phyloP scores from a whole-genome alignment of 345 rosid species.

The Bruguiera gymnorhiza region DNA sequence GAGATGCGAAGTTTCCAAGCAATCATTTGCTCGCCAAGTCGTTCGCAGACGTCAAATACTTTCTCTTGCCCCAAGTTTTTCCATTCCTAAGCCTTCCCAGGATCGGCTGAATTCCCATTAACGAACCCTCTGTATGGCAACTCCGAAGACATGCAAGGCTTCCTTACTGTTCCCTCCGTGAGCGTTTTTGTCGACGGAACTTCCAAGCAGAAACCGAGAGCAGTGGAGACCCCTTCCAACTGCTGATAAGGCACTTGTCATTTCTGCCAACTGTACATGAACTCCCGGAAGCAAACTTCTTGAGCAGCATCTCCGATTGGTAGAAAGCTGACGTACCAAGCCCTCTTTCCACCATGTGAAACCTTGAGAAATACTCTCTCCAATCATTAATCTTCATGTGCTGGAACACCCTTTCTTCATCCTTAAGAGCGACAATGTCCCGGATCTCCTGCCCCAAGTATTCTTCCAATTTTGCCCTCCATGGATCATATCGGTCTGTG shows the following conservation, averaged over 20 bases:
- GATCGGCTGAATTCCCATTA: too few species aligned
- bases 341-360: slow-evolving; percentile 16
- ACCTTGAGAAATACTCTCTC: slow-evolving; percentile 15
- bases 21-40: too few species aligned
- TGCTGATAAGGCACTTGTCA: slow-evolving; percentile 8
- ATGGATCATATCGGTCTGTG: neutral
- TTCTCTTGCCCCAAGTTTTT: too few species aligned
- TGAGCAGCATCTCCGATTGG: slow-evolving; percentile 14
- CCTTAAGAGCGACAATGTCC: slow-evolving; percentile 14
- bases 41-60: too few species aligned
- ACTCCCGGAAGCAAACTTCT: slow-evolving; percentile 18
- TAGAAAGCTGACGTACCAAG: slow-evolving; percentile 4
- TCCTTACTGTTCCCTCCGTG: neutral
- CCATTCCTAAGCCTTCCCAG: too few species aligned
- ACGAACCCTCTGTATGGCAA: neutral
- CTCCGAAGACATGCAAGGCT: neutral
- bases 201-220: slow-evolving; percentile 47
- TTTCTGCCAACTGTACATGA: slow-evolving; percentile 9
- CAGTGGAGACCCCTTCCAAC: slow-evolving; percentile 28
- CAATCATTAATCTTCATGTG: slow-evolving; percentile 19
- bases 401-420: slow-evolving; percentile 13
- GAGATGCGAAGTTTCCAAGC: too few species aligned
- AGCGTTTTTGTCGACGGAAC: slow-evolving; percentile 18
- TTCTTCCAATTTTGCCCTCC: slow-evolving; percentile 4
- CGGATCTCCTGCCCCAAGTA: slow-evolving; percentile 10